Base-by-base conservation (phyloP, 495 filamentous ascomycete species). In the Elaphomyces granulatus region DNA sequence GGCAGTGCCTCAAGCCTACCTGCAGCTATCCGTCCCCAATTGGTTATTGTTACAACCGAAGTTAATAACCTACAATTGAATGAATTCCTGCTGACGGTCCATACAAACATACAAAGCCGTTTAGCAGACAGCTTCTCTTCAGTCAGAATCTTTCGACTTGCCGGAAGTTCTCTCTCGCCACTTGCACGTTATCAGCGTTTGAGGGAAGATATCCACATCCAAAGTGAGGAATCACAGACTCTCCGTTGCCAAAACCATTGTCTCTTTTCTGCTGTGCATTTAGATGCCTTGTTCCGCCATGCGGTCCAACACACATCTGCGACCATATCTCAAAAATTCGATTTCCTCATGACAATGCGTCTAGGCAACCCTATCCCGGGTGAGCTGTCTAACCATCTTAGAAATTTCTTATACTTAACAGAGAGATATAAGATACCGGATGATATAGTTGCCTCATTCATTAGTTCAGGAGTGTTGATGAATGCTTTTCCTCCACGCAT, bases 401-500 rank as follows among this genome's bases (percentile, higher is more conserved):
- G 39, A 14, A 45, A 21, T 23, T 54, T 49, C 42, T 17, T 47
- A 8, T 12, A 30, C 10, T 40, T 52, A 12, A 39, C 23, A 16
- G 15, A 17, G 4, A 12, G 37, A 14, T 23, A 34, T 10, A 42
- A 45, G 15, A 15, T 45, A 2, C 14, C 33, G 15, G 46, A 48
- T 37, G 18, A 41, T 10, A 48, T 38, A 16, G 37, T 47, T 21
- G 46, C 43, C n/a, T 45, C 38, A 2, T 44, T 55, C 19, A 41
- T 59, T 15, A 43, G 54, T 26, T 57, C 49, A 3, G 48, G 49
- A 20, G 48, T 59, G n/a, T 19, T 59, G 10, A 39, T 55, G 26
- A 49, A 59, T 44, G 44, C 30, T 20, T 55, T 51, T 40, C 49
- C 54, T 6, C 46, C 38, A 23, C 32, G 42, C n/a, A 57, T 57